Percentiles rank a stretch among this genome's conserved stretches.
These are phyloP conservation scores for Halophytophthora batemanensis DNA, from an alignment of 352 stramenopile genomes.

Conservation along the genomic window DNA sequence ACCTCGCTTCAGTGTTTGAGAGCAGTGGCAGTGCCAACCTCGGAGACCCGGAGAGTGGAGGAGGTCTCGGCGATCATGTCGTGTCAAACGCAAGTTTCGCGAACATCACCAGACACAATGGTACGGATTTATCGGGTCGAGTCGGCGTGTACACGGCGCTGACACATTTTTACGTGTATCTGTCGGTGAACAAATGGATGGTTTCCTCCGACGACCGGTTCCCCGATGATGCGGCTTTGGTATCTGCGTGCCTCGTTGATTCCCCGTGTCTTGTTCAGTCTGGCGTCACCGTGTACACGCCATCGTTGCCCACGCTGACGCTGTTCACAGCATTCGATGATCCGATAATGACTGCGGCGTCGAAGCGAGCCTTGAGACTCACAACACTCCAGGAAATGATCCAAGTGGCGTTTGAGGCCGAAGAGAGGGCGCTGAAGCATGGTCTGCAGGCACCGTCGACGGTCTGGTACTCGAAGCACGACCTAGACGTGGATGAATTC, in stretches of 20 bases:
- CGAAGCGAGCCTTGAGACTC: constrained; percentile 32
- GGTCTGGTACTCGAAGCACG: constrained; percentile 51
- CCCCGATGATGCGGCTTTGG: constrained; percentile 1
- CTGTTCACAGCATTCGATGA: constrained; percentile 26
- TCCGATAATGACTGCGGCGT: constrained; percentile 2
- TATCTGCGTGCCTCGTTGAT: constrained; percentile 20
- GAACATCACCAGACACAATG: background rate
- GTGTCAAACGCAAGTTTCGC: background rate
- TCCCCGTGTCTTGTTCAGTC: constrained; percentile 40
- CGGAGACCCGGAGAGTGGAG: background rate
- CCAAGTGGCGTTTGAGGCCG: constrained; percentile 38
- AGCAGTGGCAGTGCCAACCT: constrained; percentile 1
- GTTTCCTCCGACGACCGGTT: constrained; percentile 1
- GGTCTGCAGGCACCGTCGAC: constrained; percentile 58
- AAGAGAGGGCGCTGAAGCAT: constrained; percentile 31
- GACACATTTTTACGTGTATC: constrained; percentile 46
- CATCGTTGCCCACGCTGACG: constrained; percentile 21
- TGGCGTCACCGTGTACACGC: constrained; percentile 63
- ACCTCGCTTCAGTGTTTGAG: background rate
- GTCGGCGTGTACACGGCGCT: constrained; percentile 29
- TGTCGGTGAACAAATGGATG: constrained; percentile 22
- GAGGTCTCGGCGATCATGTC: background rate
- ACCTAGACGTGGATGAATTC: constrained; percentile 52
- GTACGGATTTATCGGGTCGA: constrained; percentile 16
- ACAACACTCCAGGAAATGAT: constrained; percentile 29